These are phyloP conservation scores for Acaromyces ingoldii DNA, from an alignment of 1,284 basidiomycete species.

Conservation along the genomic window DNA sequence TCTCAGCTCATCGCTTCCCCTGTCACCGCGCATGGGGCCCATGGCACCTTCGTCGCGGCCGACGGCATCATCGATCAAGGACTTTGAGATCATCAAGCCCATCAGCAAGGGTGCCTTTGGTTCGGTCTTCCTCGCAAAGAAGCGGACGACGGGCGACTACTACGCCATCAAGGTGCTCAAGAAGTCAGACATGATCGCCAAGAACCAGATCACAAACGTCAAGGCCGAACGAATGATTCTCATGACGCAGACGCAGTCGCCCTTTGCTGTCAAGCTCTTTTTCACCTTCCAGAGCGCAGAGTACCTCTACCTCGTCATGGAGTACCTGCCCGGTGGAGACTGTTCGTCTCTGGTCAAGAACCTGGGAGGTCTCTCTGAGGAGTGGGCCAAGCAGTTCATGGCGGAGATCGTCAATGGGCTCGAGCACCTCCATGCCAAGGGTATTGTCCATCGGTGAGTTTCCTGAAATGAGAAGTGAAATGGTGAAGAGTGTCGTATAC, in stretches of 20 bases:
- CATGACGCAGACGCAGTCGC: constrained; percentile 98
- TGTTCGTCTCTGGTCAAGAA: constrained; percentile 94
- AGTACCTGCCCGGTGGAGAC: constrained; percentile 74
- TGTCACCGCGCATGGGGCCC: constrained; percentile 84
- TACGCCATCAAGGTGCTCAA: constrained; percentile 99
- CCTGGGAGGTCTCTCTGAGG: constrained; percentile 84
- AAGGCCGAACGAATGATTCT: constrained; percentile 99
- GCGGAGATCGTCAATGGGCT: constrained; percentile 92
- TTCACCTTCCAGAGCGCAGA: constrained; percentile 55
- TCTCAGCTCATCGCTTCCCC: constrained; percentile 16
- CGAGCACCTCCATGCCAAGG: constrained; percentile 87
- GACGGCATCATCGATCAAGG: constrained; percentile 87
- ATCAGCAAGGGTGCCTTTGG: constrained; percentile 97
- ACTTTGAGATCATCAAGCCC: constrained; percentile 98
- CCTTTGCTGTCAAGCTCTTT: constrained; percentile 64
- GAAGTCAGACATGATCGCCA: constrained; percentile 99
- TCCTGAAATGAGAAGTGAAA: too few relatives aligned
- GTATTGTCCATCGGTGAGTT: constrained; percentile 97
- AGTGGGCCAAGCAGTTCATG: constrained; percentile 93
- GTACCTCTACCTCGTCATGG: constrained; percentile 55
- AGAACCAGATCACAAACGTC: constrained; percentile 99
- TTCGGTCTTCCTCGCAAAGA: constrained; percentile 95
- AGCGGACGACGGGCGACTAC: constrained; percentile 95
- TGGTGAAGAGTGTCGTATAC: too few relatives aligned
- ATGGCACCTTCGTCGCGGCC: constrained; percentile 70